Percentiles rank a stretch among this genome's conserved stretches.
These are phyloP conservation scores for Talaromyces sp. DNA, from an alignment of 2,329 filamentous ascomycete genomes.

Conservation along the genomic window DNA sequence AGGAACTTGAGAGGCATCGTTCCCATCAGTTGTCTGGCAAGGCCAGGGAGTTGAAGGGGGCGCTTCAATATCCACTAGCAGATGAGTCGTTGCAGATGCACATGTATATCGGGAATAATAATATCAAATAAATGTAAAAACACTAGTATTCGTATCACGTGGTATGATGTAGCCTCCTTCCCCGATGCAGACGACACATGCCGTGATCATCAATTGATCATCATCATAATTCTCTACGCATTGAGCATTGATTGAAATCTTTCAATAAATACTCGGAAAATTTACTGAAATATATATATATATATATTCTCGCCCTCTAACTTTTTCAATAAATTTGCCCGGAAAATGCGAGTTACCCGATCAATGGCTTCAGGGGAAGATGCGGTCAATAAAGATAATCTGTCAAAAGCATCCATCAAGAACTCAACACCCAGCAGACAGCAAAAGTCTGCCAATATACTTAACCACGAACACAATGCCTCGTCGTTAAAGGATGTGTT, in stretches of 20 bases:
- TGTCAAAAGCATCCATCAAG: background rate
- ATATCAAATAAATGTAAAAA: background rate
- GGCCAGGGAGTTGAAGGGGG: background rate
- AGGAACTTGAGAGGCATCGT: background rate
- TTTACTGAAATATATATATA: background rate
- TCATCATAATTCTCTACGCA: background rate
- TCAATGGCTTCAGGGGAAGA: conserved; percentile 17
- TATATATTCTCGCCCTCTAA: background rate
- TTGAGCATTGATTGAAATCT: background rate
- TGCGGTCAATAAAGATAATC: conserved; percentile 7
- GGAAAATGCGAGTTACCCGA: conserved; percentile 19
- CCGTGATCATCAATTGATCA: background rate
- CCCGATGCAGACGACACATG: background rate
- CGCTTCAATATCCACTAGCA: background rate
- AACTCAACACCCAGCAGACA: no score
- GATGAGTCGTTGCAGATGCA: background rate
- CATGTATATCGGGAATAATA: background rate
- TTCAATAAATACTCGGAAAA: no score
- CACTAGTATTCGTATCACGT: background rate
- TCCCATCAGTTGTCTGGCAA: background rate
- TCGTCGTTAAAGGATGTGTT: conserved; percentile 2
- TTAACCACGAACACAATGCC: background rate
- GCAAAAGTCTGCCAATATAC: background rate
- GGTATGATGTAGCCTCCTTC: background rate
- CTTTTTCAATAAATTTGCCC: background rate